Evolutionary conservation across 2,329 filamentous ascomycete genomes (phyloP), one percentile per base, ranked within the genome.

Genomic region (Didymosphaeria variabile): DNA sequence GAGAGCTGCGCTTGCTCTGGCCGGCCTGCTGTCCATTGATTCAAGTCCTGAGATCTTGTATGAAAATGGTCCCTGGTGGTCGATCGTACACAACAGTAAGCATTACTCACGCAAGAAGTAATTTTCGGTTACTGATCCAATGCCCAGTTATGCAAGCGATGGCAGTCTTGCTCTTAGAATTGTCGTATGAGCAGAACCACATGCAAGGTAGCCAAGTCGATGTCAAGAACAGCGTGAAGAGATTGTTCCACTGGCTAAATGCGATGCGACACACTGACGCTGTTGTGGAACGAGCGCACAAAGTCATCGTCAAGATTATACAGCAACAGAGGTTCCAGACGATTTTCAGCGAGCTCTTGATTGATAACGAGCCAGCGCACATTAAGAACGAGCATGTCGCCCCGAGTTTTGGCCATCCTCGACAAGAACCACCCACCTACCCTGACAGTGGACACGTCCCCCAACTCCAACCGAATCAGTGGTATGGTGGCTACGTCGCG

Each of bases 81-180:
- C 38, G 15, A 55, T 55, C 40, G 40, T 45, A 13, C 58, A 26
- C 32, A 21, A 42, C 23, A 54, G 46, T 56, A n/a, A 53, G 49
- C 57, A 19, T 47, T 21, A 34, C 15, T 21, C 9, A 34, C 31
- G 19, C 40, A 51, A 13, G 9, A 6, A 3, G 36, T 26, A 47
- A 47, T 19, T 1, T 42, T 2, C 40, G 17, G n/a, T 19, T 9
- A 19, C 21, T 53, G 17, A 42, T n/a, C 15, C 42, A 19, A 34
- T 21, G 29, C 21, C 13, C 15, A 57, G 55, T 81, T 9, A 77
- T 80, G 69, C 79, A 81, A 65, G 74, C 77, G 3, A 67, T 74
- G 5, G 70, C 74, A 1, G 67, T 80, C 9, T 62, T 80, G 12
- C 70, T 80, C 55, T 67, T 77, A 15, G 79, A 79, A 61, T 52